Conservation (phyloP, 2,329 filamentous ascomycete genomes). For the Colletotrichum cereale region DNA sequence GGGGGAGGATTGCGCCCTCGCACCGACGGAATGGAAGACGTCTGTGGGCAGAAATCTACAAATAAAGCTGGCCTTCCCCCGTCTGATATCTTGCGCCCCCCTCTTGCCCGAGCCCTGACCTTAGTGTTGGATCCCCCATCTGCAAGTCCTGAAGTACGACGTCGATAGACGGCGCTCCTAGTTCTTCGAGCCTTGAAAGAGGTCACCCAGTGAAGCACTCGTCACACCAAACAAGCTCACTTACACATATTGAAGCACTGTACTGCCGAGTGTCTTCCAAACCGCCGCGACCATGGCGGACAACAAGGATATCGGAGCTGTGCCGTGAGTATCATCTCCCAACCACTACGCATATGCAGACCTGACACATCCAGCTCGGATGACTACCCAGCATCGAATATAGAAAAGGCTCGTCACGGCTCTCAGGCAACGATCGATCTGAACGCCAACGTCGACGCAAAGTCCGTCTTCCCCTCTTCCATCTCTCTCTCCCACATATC, state of each 20-base stretch:
- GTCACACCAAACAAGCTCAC: not conserved
- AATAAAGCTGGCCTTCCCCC: slow-evolving; percentile 18
- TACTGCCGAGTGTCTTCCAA: not conserved
- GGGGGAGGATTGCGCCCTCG: slow-evolving; percentile 28
- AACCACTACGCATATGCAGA: not conserved
- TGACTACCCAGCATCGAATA: slow-evolving; percentile 9
- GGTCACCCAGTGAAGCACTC: not conserved
- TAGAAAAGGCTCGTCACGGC: slow-evolving; percentile 23
- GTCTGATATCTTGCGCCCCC: not conserved
- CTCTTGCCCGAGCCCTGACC: not conserved
- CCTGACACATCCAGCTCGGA: slow-evolving; percentile 10
- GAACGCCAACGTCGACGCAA: slow-evolving; percentile 60
- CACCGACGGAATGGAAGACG: slow-evolving; percentile 8
- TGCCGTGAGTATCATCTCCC: not conserved
- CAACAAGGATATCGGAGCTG: slow-evolving; percentile 17
- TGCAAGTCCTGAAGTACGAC: not conserved
- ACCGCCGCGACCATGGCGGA: slow-evolving; percentile 20
- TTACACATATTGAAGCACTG: not conserved
- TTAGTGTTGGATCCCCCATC: not conserved
- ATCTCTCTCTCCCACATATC: not conserved
- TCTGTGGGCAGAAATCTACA: slow-evolving; percentile 26
- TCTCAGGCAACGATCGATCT: slow-evolving; percentile 51
- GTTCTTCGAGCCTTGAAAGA: not conserved
- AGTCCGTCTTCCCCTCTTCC: slow-evolving; percentile 48
- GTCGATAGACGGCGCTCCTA: not conserved